These are phyloP conservation scores for Cercospora sesami DNA, from an alignment of 2,329 filamentous ascomycete species.

Conservation along the genomic window DNA sequence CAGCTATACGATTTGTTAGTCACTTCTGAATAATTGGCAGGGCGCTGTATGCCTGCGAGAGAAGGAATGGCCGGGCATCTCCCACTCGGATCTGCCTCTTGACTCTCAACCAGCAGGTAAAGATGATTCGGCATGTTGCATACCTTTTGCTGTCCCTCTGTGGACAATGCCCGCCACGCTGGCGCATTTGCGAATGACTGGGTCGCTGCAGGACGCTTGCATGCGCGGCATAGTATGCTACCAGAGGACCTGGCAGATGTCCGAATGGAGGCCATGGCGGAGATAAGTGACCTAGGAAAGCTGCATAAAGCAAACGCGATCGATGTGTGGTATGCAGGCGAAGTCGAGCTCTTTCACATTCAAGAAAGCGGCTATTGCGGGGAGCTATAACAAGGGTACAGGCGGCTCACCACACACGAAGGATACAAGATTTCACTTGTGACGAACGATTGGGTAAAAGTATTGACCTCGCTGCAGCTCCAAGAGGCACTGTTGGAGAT, in stretches of 20 bases:
- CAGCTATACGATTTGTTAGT: slow-evolving; percentile 57
- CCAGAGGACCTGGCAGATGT: slow-evolving; percentile 43
- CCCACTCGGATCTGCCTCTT: background rate
- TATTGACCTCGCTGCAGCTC: background rate
- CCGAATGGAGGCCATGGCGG: slow-evolving; percentile 46
- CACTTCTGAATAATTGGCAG: background rate
- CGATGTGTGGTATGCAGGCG: background rate
- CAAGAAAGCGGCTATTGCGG: slow-evolving; percentile 9
- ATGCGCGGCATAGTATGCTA: slow-evolving; percentile 39
- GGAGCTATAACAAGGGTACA: background rate
- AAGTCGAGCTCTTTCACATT: slow-evolving; percentile 9
- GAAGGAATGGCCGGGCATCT: background rate
- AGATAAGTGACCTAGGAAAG: background rate
- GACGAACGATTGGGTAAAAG: slow-evolving; percentile 1
- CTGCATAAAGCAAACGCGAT: background rate
- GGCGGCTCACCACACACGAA: background rate
- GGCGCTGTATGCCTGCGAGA: background rate
- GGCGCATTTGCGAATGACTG: slow-evolving; percentile 36
- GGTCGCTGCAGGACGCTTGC: slow-evolving; percentile 34
- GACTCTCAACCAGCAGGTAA: background rate
- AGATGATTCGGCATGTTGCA: background rate
- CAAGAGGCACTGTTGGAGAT: background rate
- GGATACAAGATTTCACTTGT: background rate
- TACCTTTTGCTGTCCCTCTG: slow-evolving; percentile 53
- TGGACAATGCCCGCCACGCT: slow-evolving; percentile 46